Evolutionary conservation across 495 filamentous ascomycete species (phyloP), one percentile per base, ranked within the genome.

Genomic region (Xylaria nigripes): DNA sequence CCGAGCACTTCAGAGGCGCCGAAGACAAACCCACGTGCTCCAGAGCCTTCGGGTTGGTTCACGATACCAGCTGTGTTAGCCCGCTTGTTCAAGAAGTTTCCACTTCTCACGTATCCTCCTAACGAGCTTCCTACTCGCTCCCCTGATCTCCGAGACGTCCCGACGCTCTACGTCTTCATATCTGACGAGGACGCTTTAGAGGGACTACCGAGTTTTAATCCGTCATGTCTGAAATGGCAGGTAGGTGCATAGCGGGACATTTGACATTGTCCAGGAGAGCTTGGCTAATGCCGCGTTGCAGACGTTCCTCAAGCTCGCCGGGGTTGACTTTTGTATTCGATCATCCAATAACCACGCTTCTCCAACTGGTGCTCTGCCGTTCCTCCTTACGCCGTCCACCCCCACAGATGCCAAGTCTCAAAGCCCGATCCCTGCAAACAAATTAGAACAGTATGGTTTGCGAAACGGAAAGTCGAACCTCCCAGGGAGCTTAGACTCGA

Each of bases 201-300:
- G 29, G 86, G 84, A 12, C 68, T 74, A 22, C 89, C 90, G 19
- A 92, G 87, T 46, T 96, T 87, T 73, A 96, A 97, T 70, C 93
- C 93, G 3, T 81, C 81, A 59, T 98, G 93, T 76, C 76, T 98
- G 57, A 96, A 92, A 72, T 96, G 90, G 90, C 93, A 96, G 86
- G 92, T 90, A 63, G 45, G 83, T 29, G 1, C 34, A 34, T 36
- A 36, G 21, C 38, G n/a, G 34, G 24, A 50, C 13, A 36, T n/a
- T 36, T 8, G 19, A 19, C 36, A 42, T 46, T 45, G 41, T 40
- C 25, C 41, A 19, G 30, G 40, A 13, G 40, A 16, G 18, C 25
- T 42, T 9, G 21, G 45, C 41, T 58, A 30, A 22, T 34, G 56
- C 44, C 52, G 36, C 56, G 40, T 32, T 27, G 23, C 68, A 97